Percentiles rank a stretch among this genome's conserved stretches.
These are phyloP conservation scores for Tritrichomonas musculus DNA, from an alignment of 208 protist genomes.

Conservation along the genomic window DNA sequence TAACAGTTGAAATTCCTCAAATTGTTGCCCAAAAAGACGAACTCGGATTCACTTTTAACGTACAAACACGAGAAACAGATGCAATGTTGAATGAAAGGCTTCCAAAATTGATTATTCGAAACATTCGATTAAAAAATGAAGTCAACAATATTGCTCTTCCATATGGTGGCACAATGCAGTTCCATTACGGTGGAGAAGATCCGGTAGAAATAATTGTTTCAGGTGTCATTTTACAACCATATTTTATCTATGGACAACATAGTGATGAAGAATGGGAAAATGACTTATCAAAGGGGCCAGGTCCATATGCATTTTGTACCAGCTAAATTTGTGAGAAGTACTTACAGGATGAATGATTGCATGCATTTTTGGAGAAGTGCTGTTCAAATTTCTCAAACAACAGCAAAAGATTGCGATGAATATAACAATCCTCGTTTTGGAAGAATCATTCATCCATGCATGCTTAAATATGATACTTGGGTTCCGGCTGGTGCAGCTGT, in stretches of 20 bases:
- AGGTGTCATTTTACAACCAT: not conserved
- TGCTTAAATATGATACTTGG: not conserved
- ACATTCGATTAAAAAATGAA: not conserved
- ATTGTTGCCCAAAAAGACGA: not conserved
- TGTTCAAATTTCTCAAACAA: too few species aligned
- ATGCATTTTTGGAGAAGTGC: not conserved
- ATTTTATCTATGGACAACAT: not conserved
- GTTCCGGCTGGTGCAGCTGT: not conserved
- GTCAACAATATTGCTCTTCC: not conserved
- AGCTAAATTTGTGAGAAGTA: not conserved
- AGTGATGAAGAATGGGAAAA: not conserved
- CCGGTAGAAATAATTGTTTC: not conserved
- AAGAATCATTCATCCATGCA: not conserved
- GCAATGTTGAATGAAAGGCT: not conserved
- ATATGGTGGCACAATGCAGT: not conserved
- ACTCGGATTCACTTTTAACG: not conserved
- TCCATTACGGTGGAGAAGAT: not conserved
- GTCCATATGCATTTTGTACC: not conserved
- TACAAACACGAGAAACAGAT: not conserved
- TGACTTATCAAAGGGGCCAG: not conserved
- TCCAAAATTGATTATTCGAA: too few species aligned
- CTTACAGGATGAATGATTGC: not conserved
- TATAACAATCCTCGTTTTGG: not conserved
- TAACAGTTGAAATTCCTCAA: not conserved
- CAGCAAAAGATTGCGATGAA: not conserved